phyloP scores from a whole-genome alignment of 345 rosid species.

The Punica granatum region DNA sequence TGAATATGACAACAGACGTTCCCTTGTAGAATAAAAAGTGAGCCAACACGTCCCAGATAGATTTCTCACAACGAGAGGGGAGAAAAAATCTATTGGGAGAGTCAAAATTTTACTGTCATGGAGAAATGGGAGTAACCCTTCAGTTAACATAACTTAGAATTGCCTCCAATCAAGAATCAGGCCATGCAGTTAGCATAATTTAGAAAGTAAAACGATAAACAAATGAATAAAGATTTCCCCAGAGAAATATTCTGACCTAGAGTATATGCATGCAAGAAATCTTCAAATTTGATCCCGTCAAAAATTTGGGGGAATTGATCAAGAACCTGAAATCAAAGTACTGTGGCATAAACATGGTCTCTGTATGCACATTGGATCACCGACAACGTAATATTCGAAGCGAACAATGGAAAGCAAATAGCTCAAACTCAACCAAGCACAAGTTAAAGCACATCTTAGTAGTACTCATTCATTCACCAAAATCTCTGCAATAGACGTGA shows the following conservation, averaged over 20 bases:
- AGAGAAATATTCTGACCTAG: constrained; percentile 38
- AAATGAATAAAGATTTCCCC: neutral
- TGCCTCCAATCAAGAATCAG: neutral
- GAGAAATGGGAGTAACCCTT: too few species aligned
- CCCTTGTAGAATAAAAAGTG: neutral
- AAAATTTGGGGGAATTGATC: constrained; percentile 22
- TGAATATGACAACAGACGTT: neutral
- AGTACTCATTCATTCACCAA: neutral
- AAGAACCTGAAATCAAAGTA: constrained; percentile 35
- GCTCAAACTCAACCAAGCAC: neutral
- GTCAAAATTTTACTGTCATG: too few species aligned
- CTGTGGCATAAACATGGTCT: neutral
- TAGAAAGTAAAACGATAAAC: neutral
- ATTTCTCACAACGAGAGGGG: too few species aligned
- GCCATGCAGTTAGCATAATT: neutral
- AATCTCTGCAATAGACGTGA: neutral
- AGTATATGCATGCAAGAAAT: constrained; percentile 69
- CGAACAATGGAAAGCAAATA: neutral
- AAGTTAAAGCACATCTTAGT: neutral
- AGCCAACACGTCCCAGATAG: too few species aligned
- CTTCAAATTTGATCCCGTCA: constrained; percentile 30
- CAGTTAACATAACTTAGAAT: too few species aligned
- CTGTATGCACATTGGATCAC: neutral
- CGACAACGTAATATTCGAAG: neutral
- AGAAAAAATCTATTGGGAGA: too few species aligned